Evolutionary conservation across 2,329 filamentous ascomycete genomes (phyloP), one percentile per base, ranked within the genome.

Genomic region (Xylogone sp.): DNA sequence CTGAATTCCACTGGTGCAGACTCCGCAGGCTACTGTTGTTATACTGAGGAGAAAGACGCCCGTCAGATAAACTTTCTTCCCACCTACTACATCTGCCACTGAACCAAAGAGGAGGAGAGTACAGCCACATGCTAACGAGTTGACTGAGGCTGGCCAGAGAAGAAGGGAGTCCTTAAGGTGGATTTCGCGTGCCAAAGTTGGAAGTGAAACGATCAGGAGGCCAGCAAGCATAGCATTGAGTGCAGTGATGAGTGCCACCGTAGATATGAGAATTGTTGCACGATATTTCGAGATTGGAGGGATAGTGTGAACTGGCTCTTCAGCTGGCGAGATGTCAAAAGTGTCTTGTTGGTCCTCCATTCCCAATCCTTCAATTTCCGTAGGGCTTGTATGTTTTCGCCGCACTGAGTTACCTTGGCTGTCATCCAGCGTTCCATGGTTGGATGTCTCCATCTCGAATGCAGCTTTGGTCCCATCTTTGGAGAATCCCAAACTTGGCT

Each of bases 41-140:
- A 66, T 59, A 24, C 69, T 69, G 45, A 74, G 67, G 1, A 77
- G 61, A 2, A 77, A 63, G 20, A 68, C 71, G 2, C 74, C 77
- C 2, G 67, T 62, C 1, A 78, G 63, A 50, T 76, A 73, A 58
- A 77, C 73, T 34, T 66, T 63, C 42, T 73, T 61, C 22, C 68
- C 69, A 2, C 77, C 77, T 1, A 79, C 64, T 0, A 75, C 70
- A 63, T 81, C 77, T 3, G 77, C 68, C 8, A 80, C 62, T 1
- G 76, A 73, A 0, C 77, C 77, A 1, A 73, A 68, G 4, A 78
- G 56, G 2, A 81, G 67, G 1, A 80, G 69, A 1, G 69, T 72
- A 50, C 73, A 77, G 45, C 55, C 74, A 71, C 55, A 71, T 70
- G 3, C 71, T 69, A 46, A 77, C 24, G 63, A 60, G 42, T 58